These are phyloP conservation scores for Psidium guajava DNA, from an alignment of 345 rosid species.

Conservation along the genomic window DNA sequence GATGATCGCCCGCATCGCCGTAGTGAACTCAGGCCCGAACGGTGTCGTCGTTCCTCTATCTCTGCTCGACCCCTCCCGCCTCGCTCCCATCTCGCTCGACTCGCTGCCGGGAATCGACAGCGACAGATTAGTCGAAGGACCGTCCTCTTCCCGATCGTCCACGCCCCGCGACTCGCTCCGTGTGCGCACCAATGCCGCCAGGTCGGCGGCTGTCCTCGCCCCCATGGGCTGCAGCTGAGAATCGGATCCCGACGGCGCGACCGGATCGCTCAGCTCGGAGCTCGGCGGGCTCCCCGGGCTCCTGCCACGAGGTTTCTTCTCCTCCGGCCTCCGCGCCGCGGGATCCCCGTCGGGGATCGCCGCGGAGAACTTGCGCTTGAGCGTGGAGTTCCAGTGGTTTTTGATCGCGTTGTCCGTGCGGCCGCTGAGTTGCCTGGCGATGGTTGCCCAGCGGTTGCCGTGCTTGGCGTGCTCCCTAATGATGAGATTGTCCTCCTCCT, in stretches of 20 bases:
- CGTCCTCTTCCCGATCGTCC: not conserved
- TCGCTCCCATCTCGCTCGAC: slow-evolving; percentile 1
- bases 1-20: slow-evolving; percentile 36
- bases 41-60: slow-evolving; percentile 1
- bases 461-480: slow-evolving; percentile 29
- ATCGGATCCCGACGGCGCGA: not conserved
- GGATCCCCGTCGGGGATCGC: not conserved
- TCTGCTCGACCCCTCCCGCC: not conserved
- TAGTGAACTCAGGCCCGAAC: slow-evolving; percentile 24
- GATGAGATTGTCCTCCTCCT: slow-evolving; percentile 46
- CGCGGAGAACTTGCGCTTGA: slow-evolving; percentile 23
- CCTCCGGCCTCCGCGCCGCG: not conserved
- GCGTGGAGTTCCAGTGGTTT: too few species aligned
- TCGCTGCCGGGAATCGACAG: slow-evolving; percentile 28
- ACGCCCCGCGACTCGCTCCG: not conserved
- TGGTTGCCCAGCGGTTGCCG: slow-evolving; percentile 59
- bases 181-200: not conserved
- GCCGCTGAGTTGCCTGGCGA: slow-evolving; percentile 41
- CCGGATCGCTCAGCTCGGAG: not conserved
- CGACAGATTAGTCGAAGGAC: slow-evolving; percentile 28
- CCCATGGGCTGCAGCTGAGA: not conserved
- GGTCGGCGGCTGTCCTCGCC: not conserved
- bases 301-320: not conserved
- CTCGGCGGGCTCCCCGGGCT: not conserved
- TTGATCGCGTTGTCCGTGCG: slow-evolving; percentile 54